phyloP scores from a whole-genome alignment of 108 stramenopile species.

The Skeletonema costatum region DNA sequence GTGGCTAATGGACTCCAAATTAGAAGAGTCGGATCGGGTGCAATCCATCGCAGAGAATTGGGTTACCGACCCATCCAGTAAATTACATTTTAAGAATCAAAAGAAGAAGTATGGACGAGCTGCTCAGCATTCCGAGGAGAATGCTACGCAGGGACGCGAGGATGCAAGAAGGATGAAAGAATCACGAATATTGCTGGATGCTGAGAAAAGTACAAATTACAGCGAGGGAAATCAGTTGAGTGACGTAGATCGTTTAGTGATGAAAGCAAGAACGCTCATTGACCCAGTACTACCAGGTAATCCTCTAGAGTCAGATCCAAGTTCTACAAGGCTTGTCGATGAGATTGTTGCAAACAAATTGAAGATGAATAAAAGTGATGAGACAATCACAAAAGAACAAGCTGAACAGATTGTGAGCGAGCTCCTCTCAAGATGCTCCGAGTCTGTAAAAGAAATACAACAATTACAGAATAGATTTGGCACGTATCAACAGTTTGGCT shows the following conservation, averaged over 20 bases:
- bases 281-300: constrained; percentile 50
- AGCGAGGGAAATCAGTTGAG: neutral
- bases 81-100: neutral
- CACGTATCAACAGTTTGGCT: constrained; percentile 30
- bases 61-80: constrained; percentile 12
- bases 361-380: constrained; percentile 21
- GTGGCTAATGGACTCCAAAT: constrained; percentile 73
- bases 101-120: constrained; percentile 29
- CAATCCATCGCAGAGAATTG: constrained; percentile 15
- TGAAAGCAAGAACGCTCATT: neutral
- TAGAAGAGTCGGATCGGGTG: constrained; percentile 53
- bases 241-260: neutral
- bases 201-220: constrained; percentile 1
- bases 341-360: constrained; percentile 32
- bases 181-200: constrained; percentile 9
- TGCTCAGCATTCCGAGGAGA: constrained; percentile 10
- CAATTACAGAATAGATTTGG: constrained; percentile 27
- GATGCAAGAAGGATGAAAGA: constrained; percentile 18
- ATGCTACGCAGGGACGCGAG: neutral
- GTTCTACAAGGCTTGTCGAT: constrained; percentile 11
- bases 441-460: constrained; percentile 24
- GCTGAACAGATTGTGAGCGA: constrained; percentile 23
- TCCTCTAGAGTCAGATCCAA: constrained; percentile 20
- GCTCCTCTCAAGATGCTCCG: constrained; percentile 15
- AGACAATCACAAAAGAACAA: constrained; percentile 21